Percentiles rank a stretch among this genome's conserved stretches.
Evolutionary conservation across 768 basidiomycete species (phyloP).

Genomic region (Nidularia sp.): DNA sequence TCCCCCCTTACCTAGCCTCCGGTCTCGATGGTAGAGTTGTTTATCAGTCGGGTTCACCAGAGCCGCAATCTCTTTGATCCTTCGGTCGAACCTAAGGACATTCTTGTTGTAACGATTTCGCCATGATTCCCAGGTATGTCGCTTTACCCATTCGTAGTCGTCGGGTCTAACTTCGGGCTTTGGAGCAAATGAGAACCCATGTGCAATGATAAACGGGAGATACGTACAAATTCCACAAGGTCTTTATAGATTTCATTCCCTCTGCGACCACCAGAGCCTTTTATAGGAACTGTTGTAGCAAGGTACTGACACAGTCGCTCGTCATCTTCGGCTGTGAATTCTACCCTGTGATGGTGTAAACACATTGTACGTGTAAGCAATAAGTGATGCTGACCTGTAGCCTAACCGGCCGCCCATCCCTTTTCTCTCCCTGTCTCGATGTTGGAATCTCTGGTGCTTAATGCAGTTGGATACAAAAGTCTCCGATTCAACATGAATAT

Average conservation of each 20-base stretch:
- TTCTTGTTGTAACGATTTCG: conserved; percentile 42
- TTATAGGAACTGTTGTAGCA: conserved; percentile 28
- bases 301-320: conserved; percentile 29
- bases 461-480: conserved; percentile 23
- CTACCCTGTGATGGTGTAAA: background rate
- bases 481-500: conserved; percentile 17
- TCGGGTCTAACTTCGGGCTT: conserved; percentile 12
- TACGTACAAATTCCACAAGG: conserved; percentile 24
- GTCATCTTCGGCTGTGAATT: conserved; percentile 36
- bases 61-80: conserved; percentile 24
- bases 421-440: conserved; percentile 9
- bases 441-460: conserved; percentile 8
- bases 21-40: conserved; percentile 19
- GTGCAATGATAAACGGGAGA: background rate
- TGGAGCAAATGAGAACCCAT: conserved; percentile 3
- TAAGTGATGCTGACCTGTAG: no score
- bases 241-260: conserved; percentile 27
- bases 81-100: conserved; percentile 20
- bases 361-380: no score
- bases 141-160: conserved; percentile 29
- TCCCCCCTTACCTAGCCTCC: conserved; percentile 6
- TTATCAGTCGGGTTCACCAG: conserved; percentile 17
- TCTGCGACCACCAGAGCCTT: conserved; percentile 30
- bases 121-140: conserved; percentile 46
- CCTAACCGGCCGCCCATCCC: conserved; percentile 22